Evolutionary conservation across 2,329 filamentous ascomycete genomes (phyloP).

Genomic region (Hyphodiscus sp.): DNA sequence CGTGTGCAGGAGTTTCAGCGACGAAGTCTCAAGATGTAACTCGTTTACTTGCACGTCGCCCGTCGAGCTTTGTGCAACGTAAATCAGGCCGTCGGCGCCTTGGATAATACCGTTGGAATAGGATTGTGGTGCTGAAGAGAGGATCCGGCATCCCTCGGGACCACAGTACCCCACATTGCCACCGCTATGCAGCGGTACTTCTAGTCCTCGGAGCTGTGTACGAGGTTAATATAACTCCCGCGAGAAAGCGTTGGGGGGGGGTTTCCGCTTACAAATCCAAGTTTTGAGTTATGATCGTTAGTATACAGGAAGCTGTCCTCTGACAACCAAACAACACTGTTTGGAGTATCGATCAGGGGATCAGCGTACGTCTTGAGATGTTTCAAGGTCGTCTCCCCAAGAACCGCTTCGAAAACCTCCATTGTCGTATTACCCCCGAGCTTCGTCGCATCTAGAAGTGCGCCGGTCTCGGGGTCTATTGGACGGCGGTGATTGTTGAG

Average conservation of each 20-base stretch:
- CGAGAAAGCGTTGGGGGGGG: neutral
- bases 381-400: slow-evolving; percentile 22
- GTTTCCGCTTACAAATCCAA: slow-evolving; percentile 19
- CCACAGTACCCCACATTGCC: slow-evolving; percentile 29
- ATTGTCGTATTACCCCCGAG: slow-evolving; percentile 33
- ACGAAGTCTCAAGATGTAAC: neutral
- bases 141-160: slow-evolving; percentile 18
- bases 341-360: slow-evolving; percentile 31
- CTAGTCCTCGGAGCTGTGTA: slow-evolving; percentile 22
- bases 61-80: slow-evolving; percentile 27
- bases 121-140: slow-evolving; percentile 12
- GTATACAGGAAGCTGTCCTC: slow-evolving; percentile 32
- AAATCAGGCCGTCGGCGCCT: slow-evolving; percentile 30
- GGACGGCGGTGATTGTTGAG: slow-evolving; percentile 32
- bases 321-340: slow-evolving; percentile 30
- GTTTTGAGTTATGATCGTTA: slow-evolving; percentile 32
- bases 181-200: slow-evolving; percentile 23
- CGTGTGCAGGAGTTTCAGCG: slow-evolving; percentile 17
- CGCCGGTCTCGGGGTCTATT: slow-evolving; percentile 27
- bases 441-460: slow-evolving; percentile 25
- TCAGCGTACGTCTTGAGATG: slow-evolving; percentile 30
- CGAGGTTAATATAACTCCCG: neutral
- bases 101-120: slow-evolving; percentile 31
- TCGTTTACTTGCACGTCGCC: slow-evolving; percentile 3
- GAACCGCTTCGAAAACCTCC: slow-evolving; percentile 30